Evolutionary conservation across 306 rosid species (phyloP), one percentile per base, ranked within the genome.

Genomic region (Vigna trinervia): DNA sequence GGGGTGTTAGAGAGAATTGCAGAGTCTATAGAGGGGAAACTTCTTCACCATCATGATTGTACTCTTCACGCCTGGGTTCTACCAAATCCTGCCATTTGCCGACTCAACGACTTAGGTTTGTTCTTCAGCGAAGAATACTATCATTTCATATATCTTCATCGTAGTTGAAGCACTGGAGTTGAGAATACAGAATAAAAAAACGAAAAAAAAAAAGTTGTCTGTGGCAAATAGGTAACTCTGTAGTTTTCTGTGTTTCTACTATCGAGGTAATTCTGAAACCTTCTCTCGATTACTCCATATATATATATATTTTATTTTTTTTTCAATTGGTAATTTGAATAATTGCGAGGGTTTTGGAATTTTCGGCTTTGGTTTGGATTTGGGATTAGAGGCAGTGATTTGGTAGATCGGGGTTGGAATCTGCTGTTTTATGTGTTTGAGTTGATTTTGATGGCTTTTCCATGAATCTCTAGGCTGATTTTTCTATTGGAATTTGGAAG

Each of bases 341-440:
- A 2, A 2, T 41, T 9, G 46, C 3, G 6, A 19, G 17, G 5
- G 74, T 28, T 69, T 30, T 8, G n/a, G n/a, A 51, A 1, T 20
- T 41, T 53, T 23, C 22, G 34, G 28, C 46, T 34, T 17, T 2
- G 43, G 12, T 54, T 71, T 63, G 71, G 54, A 2, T 69, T 46
- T 39, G 10, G 4, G 10, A 56, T 69, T 74, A 17, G 6, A 41
- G 77, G 46, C 43, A 39, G 38, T 48, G 26, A 76, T 69, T 71
- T 19, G 32, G 11, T 66, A 72, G 85, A 86, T 86, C 89, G 70
- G 70, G 77, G 8, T n/a, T 52, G 56, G 12, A 58, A 41, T 69
- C 56, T 46, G 57, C 53, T 59, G 66, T 38, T 30, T n/a, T 68
- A 3, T 3, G 23, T 41, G 36, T 67, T 8, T 52, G 60, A 71